These are phyloP conservation scores for Termitomyces sp. DNA, from an alignment of 768 basidiomycete species.

Conservation along the genomic window DNA sequence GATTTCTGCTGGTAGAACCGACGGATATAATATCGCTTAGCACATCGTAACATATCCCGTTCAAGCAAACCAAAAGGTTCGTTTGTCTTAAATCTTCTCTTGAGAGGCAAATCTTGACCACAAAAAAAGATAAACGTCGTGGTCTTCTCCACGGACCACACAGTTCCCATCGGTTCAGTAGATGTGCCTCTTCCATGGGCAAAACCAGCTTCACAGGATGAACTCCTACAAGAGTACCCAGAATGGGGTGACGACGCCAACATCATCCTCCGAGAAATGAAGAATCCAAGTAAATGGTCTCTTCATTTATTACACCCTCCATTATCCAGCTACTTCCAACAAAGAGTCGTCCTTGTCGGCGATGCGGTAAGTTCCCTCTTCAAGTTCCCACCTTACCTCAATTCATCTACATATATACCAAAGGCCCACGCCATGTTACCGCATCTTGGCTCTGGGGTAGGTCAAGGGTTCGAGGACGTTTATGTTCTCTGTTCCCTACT, in stretches of 20 bases:
- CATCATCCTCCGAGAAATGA: constrained; percentile 38
- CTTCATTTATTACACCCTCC: constrained; percentile 49
- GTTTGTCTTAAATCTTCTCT: background rate
- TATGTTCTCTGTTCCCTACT: constrained; percentile 44
- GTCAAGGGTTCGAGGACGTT: constrained; percentile 58
- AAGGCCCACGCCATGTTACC: constrained; percentile 61
- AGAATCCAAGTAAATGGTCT: constrained; percentile 46
- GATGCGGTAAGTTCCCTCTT: constrained; percentile 46
- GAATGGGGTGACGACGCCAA: constrained; percentile 45
- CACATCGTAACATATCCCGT: constrained; percentile 54
- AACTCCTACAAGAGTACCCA: constrained; percentile 37
- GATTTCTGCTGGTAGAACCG: background rate
- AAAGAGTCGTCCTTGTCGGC: constrained; percentile 45
- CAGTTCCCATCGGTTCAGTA: constrained; percentile 22
- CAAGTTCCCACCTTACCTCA: background rate
- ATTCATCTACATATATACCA: constrained; percentile 1
- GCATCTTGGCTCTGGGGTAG: constrained; percentile 54
- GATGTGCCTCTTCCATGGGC: constrained; percentile 39
- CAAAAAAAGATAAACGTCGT: constrained; percentile 43
- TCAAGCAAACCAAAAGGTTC: constrained; percentile 36
- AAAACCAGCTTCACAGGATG: constrained; percentile 31
- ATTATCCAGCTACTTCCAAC: constrained; percentile 38
- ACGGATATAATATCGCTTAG: constrained; percentile 24
- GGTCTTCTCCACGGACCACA: constrained; percentile 33
- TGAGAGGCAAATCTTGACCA: background rate